These are phyloP conservation scores for Trametes punicea DNA, from an alignment of 768 basidiomycete species.

Conservation along the genomic window DNA sequence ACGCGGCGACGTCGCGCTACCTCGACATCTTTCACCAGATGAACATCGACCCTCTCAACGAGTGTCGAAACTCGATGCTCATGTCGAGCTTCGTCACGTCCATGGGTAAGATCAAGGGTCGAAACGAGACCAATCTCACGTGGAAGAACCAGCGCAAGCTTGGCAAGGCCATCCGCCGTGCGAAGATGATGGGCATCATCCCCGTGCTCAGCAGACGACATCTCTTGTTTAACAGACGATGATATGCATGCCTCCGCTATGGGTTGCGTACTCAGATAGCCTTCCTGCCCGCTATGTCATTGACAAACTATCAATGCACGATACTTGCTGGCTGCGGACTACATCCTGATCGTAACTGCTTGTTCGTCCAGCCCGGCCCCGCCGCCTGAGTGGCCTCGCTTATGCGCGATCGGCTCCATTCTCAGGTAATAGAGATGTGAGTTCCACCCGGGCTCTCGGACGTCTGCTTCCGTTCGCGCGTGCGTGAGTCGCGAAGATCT, in stretches of 20 bases:
- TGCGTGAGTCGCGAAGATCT: too few relatives aligned
- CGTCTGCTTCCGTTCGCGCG: too few relatives aligned
- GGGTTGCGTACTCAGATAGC: background rate
- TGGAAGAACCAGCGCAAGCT: conserved; percentile 74
- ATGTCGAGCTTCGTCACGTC: conserved; percentile 59
- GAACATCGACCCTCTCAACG: conserved; percentile 68
- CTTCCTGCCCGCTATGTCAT: background rate
- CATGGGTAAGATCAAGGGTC: conserved; percentile 78
- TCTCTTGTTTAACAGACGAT: background rate
- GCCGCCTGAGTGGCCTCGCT: too few relatives aligned
- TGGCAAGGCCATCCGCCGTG: conserved; percentile 82
- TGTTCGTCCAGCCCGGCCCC: too few relatives aligned
- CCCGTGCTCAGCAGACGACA: conserved; percentile 38
- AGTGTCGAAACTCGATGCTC: conserved; percentile 58
- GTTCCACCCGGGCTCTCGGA: too few relatives aligned
- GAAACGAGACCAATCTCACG: conserved; percentile 69
- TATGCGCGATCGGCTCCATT: background rate
- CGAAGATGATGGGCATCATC: conserved; percentile 89
- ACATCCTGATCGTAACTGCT: too few relatives aligned
- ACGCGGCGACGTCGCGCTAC: conserved; percentile 47
- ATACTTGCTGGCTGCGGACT: too few relatives aligned
- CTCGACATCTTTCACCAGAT: conserved; percentile 71
- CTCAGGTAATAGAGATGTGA: too few relatives aligned
- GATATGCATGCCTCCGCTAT: background rate
- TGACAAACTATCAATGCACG: too few relatives aligned